Evolutionary conservation across 2,329 filamentous ascomycete species (phyloP), one percentile per base, ranked within the genome.

Genomic region (Alternaria viburni): DNA sequence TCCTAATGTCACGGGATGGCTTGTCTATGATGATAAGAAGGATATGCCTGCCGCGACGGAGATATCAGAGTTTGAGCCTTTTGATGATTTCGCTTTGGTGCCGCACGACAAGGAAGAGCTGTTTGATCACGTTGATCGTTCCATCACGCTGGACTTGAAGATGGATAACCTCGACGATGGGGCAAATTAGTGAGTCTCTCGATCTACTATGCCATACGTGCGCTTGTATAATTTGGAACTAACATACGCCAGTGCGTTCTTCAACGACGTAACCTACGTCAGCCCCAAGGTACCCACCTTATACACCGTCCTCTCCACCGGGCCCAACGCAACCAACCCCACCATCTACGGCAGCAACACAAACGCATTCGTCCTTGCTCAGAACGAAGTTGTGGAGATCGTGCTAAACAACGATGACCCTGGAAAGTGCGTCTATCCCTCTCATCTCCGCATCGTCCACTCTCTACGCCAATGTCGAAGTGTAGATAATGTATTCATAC

Each of bases 181-280:
- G 1, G 87, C 86, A 1, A 84, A 83, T 78, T 92, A 92, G 87
- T 88, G 77, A 76, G 83, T 74, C 12, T 6, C 4, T n/a, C 4
- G 3, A 7, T 25, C 2, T 21, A 3, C 11, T 17, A 11, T 10
- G 6, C 6, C 26, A 13, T 17, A 4, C 17, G 3, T 32, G 10
- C 0, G 4, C 4, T 15, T 11, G 13, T 2, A 17, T 3, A 3
- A 6, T 13, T 4, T 6, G 19, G 8, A 32, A 45, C 62, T 63
- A 54, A 45, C 21, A 6, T 10, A 10, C 28, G 26, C 0, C 36
- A 81, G 79, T 62, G 83, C 83, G 19, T 84, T 83, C 73, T 84
- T 85, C 79, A 94, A 95, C 83, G 89, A 92, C 78, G 87, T 93
- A 66, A 93, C 91, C 28, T 97, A 94, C 77, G 86, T 87, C 4